Evolutionary conservation across 2,329 filamentous ascomycete genomes (phyloP).

Genomic region (Stemphylium beticola): DNA sequence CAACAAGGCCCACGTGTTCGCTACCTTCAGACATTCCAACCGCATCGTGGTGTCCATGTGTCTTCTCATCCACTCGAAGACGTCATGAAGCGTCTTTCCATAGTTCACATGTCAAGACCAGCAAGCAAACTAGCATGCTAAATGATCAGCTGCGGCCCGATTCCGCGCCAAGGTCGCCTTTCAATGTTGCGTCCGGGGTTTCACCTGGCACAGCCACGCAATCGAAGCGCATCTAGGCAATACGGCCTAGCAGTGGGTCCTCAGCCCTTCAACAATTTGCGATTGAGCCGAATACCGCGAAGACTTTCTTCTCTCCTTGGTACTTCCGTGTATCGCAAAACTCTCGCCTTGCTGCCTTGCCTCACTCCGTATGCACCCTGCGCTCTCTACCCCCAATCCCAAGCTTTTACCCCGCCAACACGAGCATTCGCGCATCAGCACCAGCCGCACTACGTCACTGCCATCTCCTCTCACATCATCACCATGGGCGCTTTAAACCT

Average conservation of each 20-base stretch:
- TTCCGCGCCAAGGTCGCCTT: conserved; percentile 12
- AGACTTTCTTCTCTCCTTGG: not conserved
- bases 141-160: conserved; percentile 13
- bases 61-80: no score
- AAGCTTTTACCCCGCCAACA: conserved; percentile 4
- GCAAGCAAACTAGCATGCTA: not conserved
- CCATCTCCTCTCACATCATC: conserved; percentile 1
- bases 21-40: no score
- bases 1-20: no score
- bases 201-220: conserved; percentile 18
- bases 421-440: not conserved
- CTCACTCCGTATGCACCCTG: not conserved
- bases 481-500: conserved; percentile 57
- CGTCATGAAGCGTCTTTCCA: no score
- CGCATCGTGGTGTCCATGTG: no score
- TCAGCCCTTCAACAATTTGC: conserved; percentile 9
- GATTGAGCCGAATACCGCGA: not conserved
- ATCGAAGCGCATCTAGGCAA: conserved; percentile 7
- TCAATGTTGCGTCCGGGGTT: conserved; percentile 15
- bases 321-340: not conserved
- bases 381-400: not conserved
- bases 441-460: conserved; percentile 15
- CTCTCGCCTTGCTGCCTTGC: not conserved
- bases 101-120: not conserved
- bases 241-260: conserved; percentile 5